phyloP scores from a whole-genome alignment of 2,329 filamentous ascomycete species.

The Mollisia scopiformis region DNA sequence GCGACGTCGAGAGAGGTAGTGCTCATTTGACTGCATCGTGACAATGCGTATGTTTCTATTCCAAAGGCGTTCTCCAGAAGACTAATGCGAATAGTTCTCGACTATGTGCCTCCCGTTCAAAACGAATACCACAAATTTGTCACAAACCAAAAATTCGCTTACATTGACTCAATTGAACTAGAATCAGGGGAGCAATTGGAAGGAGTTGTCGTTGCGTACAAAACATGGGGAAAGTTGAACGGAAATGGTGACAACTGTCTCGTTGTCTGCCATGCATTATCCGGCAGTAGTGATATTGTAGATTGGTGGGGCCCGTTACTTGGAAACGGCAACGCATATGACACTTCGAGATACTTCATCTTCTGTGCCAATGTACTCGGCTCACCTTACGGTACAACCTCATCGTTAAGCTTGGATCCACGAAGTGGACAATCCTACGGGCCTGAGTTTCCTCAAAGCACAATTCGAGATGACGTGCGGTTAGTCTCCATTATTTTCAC shows the following conservation, averaged over 20 bases:
- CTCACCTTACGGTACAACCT: conserved; percentile 79
- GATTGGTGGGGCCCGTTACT: conserved; percentile 87
- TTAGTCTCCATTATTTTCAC: conserved; percentile 47
- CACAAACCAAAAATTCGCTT: conserved; percentile 69
- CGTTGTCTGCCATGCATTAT: conserved; percentile 79
- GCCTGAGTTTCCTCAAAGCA: conserved; percentile 92
- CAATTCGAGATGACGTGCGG: conserved; percentile 91
- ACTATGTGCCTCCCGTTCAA: not conserved
- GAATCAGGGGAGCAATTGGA: conserved; percentile 84
- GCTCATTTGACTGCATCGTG: not conserved
- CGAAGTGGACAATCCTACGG: conserved; percentile 75
- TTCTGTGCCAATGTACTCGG: conserved; percentile 82
- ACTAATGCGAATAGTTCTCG: not conserved
- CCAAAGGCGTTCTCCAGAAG: too few species aligned
- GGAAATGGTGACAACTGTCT: conserved; percentile 61
- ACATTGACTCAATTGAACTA: conserved; percentile 83
- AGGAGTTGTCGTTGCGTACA: conserved; percentile 72
- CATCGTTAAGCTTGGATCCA: conserved; percentile 78
- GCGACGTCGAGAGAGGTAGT: not conserved
- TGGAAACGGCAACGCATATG: conserved; percentile 62
- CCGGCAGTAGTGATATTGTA: conserved; percentile 77
- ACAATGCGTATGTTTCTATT: not conserved
- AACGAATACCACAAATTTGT: conserved; percentile 28
- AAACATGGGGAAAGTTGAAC: conserved; percentile 61
- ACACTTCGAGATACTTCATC: conserved; percentile 78